Evolutionary conservation across 208 protist genomes (phyloP), one percentile per base, ranked within the genome.

Genomic region (Trypanosoma conorhini): DNA sequence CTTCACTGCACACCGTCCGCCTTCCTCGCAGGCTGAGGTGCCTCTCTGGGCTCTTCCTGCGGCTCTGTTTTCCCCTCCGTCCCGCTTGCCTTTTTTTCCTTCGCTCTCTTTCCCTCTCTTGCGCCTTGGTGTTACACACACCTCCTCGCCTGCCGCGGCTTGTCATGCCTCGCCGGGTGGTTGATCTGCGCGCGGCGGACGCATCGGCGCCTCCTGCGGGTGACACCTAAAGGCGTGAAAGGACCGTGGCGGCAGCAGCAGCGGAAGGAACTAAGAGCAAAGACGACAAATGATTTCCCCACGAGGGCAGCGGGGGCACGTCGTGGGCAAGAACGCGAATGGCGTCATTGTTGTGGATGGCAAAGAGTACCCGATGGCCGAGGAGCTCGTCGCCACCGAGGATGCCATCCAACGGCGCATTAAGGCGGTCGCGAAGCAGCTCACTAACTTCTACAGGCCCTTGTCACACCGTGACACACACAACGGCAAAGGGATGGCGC

Each of bases 321-420:
- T 58, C 7, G 73, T 80, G 8, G 71, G 59, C 70, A 74, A 66
- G 22, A 77, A 76, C 38, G 54, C 65, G n/a, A 38, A 87, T 13
- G 87, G 84, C 62, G 78, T 83, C 30, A 68, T 96, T 31, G 73
- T 67, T 51, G 87, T 96, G 35, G 83, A 93, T 70, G 88, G 81
- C 51, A 77, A 78, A n/a, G 61, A 67, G 26, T 96, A 96, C 80
- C 87, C 91, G 5, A 93, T 96, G 86, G 91, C 91, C 0, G 74
- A 76, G 5, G 50, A 57, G 9, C 72, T 91, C 26, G 77, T 97
- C 13, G 90, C 89, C 42, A 93, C 86, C 5, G 88, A 95, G 76
- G 62, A 78, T 12, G 48, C 66, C 9, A 96, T 97, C 52, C 85
- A 95, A 33, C 33, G 50, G 10, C 50, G 52, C 19, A 86, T 97